Base-by-base conservation (phyloP, 1,284 basidiomycete species). In the Ceraceosorus guamensis region DNA sequence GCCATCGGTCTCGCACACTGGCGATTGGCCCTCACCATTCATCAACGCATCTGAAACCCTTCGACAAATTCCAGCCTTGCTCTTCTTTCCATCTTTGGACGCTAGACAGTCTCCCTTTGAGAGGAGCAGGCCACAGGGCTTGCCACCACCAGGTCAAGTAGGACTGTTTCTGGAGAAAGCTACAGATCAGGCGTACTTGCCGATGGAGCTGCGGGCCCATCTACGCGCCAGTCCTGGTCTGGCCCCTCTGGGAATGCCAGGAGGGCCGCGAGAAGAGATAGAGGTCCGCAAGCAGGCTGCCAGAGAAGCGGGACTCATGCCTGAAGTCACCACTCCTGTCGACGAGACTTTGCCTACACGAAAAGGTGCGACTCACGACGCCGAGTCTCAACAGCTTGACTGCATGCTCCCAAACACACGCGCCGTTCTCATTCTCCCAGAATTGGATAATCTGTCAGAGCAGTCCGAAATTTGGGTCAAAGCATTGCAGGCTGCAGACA, bases 11-110 rank as follows among this genome's bases (percentile, higher is more conserved):
- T 30, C 30, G 44, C 18, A 4, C 4, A 6, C 6, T 4, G n/a
- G n/a, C 10, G 51, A 56, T 30, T 56, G 54, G 54, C 54, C 54
- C 37, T 56, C 54, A 31, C 54, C 54, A 6, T 43, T 56, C 34
- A 11, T 16, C 14, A 11, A 13, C 13, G n/a, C 54, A 52, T 46
- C 13, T 35, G 32, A 48, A 34, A 53, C 51, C 16, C 52, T 33
- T 11, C 16, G 31, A 18, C 14, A 63, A 0, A 63, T 68, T 47
- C 65, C 67, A 0, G 46, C 63, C 6, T 61, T 68, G 11, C 62
- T 68, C 33, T 68, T 68, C 59, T 68, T 63, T 44, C 67, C 67
- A 6, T 67, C 65, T 5, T 59, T 68, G 48, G 67, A 68, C 50
- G 54, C 63, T 6, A 61, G 67, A 6, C 62, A 65, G 53, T 57